A percentile compares a stretch with the other conserved stretches of the same genome.
phyloP scores from a whole-genome alignment of 1,284 basidiomycete species.

The Ceratobasidium sp. region DNA sequence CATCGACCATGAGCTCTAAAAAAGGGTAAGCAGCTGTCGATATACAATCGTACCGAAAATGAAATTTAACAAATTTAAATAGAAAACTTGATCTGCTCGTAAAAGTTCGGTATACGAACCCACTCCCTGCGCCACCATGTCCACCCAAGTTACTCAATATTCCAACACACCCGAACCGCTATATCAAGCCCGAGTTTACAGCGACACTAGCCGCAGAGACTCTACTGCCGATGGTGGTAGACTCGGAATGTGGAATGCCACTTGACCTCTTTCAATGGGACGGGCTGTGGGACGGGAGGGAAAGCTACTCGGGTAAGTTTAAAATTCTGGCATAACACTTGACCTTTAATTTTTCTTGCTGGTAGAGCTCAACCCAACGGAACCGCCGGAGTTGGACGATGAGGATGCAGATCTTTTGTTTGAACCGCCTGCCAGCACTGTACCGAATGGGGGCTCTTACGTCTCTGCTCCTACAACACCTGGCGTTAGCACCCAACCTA shows the following conservation, averaged over 20 bases:
- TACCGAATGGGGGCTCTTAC: slow-evolving; percentile 11
- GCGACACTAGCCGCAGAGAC: slow-evolving; percentile 81
- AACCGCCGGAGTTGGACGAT: slow-evolving; percentile 65
- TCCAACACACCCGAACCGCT: slow-evolving; percentile 84
- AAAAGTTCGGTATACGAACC: slow-evolving; percentile 91
- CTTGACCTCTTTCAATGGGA: slow-evolving; percentile 85
- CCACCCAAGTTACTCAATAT: slow-evolving; percentile 92
- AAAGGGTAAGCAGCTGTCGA: slow-evolving; percentile 21
- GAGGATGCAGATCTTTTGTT: slow-evolving; percentile 66
- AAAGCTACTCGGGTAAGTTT: slow-evolving; percentile 70
- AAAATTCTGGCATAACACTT: background rate
- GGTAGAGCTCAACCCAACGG: slow-evolving; percentile 71
- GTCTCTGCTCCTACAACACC: slow-evolving; percentile 55
- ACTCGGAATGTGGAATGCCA: slow-evolving; percentile 94
- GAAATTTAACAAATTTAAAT: background rate
- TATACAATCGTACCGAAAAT: background rate
- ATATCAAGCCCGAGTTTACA: slow-evolving; percentile 85
- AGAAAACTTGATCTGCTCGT: slow-evolving; percentile 89
- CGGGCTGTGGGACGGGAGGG: slow-evolving; percentile 82
- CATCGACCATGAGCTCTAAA: slow-evolving; percentile 37
- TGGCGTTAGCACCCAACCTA: slow-evolving; percentile 50
- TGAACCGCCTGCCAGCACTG: slow-evolving; percentile 51
- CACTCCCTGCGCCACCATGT: slow-evolving; percentile 92
- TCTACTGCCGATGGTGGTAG: slow-evolving; percentile 90
- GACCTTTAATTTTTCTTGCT: background rate